These are phyloP conservation scores for Suillus cothurnatus DNA, from an alignment of 768 basidiomycete species.

Conservation along the genomic window DNA sequence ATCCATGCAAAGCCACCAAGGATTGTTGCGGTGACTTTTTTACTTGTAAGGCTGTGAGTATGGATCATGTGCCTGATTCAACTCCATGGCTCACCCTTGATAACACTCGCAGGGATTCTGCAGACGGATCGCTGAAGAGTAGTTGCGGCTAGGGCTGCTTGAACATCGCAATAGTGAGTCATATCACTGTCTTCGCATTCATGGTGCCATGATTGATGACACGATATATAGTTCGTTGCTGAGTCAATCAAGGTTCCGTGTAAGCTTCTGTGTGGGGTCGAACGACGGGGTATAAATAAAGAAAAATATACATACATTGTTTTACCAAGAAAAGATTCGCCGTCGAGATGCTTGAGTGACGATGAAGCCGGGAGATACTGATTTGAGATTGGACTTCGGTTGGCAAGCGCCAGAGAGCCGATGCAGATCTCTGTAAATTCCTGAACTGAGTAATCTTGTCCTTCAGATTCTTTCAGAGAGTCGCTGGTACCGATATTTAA, in stretches of 20 bases:
- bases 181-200: not conserved
- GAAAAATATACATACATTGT: not conserved
- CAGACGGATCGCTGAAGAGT: not conserved
- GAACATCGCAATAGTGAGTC: not conserved
- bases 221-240: not conserved
- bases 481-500: too few relatives aligned
- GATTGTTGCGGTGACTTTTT: not conserved
- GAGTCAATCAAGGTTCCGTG: not conserved
- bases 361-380: slow-evolving; percentile 31
- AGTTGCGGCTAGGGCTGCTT: not conserved
- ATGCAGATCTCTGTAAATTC: slow-evolving; percentile 20
- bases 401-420: too few relatives aligned
- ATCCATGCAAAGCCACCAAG: rapidly evolving
- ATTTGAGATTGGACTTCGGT: slow-evolving; percentile 51
- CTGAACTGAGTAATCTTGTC: too few relatives aligned
- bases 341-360: not conserved
- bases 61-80: not conserved
- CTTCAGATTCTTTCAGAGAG: too few relatives aligned
- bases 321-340: not conserved
- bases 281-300: not conserved
- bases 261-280: not conserved
- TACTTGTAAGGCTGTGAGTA: not conserved
- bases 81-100: not conserved
- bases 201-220: not conserved
- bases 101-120: not conserved